A percentile compares a stretch with the other conserved stretches of the same genome.
Conservation (phyloP, 2,329 filamentous ascomycete genomes). For the Trichophyton schoenleinii region DNA sequence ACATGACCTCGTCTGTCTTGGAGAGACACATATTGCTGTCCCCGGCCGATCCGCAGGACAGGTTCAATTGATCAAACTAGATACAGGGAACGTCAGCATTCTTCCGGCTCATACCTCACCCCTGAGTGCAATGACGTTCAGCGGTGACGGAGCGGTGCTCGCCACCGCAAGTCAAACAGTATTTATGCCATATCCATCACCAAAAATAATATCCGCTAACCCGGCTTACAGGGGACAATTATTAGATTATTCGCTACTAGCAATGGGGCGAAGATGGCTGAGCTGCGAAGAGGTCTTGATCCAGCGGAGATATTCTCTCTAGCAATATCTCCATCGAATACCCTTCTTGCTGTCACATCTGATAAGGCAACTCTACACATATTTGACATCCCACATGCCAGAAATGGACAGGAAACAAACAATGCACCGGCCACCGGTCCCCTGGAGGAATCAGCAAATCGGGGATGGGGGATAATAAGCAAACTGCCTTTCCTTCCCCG, state of each 20-base stretch:
- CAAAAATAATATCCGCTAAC: not conserved
- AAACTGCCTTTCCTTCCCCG: slow-evolving; percentile 75
- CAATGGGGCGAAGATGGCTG: slow-evolving; percentile 67
- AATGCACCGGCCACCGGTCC: slow-evolving; percentile 12
- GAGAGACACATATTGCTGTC: slow-evolving; percentile 61
- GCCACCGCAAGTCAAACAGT: slow-evolving; percentile 81
- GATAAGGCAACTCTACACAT: slow-evolving; percentile 95
- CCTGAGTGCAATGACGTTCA: slow-evolving; percentile 66
- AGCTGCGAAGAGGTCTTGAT: slow-evolving; percentile 81
- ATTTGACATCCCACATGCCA: slow-evolving; percentile 60
- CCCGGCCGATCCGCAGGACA: slow-evolving; percentile 81
- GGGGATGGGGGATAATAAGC: slow-evolving; percentile 76
- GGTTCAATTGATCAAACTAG: slow-evolving; percentile 71
- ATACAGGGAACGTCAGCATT: slow-evolving; percentile 74
- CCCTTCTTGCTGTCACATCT: slow-evolving; percentile 76
- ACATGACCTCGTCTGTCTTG: slow-evolving; percentile 65
- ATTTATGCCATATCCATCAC: slow-evolving; percentile 15
- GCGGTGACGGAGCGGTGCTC: slow-evolving; percentile 64
- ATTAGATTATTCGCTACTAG: slow-evolving; percentile 72
- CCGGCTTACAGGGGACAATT: slow-evolving; percentile 56
- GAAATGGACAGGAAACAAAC: slow-evolving; percentile 22
- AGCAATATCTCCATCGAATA: slow-evolving; percentile 70
- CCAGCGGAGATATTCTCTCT: slow-evolving; percentile 77
- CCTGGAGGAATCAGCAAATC: slow-evolving; percentile 35
- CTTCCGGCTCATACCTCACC: slow-evolving; percentile 77